Base-by-base conservation (phyloP, 352 stramenopile genomes). In the Plasmopara viticola region DNA sequence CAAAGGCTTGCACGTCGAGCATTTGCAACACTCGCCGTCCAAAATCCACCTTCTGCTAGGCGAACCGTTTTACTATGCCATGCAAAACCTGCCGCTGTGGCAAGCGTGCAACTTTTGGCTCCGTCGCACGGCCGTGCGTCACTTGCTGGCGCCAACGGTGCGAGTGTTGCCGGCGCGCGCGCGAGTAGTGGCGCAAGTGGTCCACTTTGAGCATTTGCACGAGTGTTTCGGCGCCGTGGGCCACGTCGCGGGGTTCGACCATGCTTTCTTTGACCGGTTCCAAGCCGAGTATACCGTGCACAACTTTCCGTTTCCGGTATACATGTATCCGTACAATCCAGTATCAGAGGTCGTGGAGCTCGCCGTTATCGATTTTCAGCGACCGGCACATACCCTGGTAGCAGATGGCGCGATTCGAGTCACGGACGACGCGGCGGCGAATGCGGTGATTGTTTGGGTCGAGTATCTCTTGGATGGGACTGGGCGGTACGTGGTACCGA, bases 101-200 rank as follows among this genome's bases (percentile, higher is more conserved):
- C 74, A 89, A 43, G 76, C 78, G 20, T 75, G 88, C 57, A 92
- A 92, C 77, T 92, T 88, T 47, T 92, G 81, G 81, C 60, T 89
- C 10, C 76, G 78, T 9, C 74, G 81, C 6, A 77, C 77, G 6
- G 77, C 75, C 2, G 66, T 90, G 10, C 51, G 68, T 14, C 37
- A 44, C 5, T 49, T 84, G 8, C 33, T 92, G 13, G 37, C 63
- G 9, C 44, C 58, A 0, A 57, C 76, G 13, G 76, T 75, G 6
- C 46, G 68, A 6, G 60, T 89, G 14, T 25, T 92, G 9, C 81
- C 81, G 15, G 62, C 73, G 13, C 48, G 56, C 0, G 81, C 67
- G 8, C 69, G 74, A 4, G 65, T 92, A 5, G 51, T 75, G 14
- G 78, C 76, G 9, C 65, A 85, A 42, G 77, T 74, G 6, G 76